These are phyloP conservation scores for Cyberlindnera maritima DNA, from an alignment of 805 yeast genomes.

Conservation along the genomic window DNA sequence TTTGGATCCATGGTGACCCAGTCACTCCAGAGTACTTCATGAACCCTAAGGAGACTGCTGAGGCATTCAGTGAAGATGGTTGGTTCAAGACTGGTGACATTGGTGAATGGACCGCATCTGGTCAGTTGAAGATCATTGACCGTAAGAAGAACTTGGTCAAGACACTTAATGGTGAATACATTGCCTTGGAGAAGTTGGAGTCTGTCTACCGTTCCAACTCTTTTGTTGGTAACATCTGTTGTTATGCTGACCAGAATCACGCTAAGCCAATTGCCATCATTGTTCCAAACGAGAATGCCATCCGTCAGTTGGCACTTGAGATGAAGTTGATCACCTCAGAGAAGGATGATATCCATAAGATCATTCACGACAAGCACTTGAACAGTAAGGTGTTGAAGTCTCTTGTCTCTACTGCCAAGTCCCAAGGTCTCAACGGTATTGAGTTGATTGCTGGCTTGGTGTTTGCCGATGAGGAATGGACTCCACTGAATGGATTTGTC, in stretches of 20 bases:
- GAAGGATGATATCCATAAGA: slow-evolving; percentile 46
- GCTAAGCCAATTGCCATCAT: slow-evolving; percentile 92
- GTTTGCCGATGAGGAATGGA: slow-evolving; percentile 90
- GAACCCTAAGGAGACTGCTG: slow-evolving; percentile 77
- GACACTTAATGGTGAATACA: slow-evolving; percentile 95
- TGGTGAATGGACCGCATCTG: slow-evolving; percentile 85
- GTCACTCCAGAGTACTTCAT: slow-evolving; percentile 77
- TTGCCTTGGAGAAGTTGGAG: slow-evolving; percentile 94
- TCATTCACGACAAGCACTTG: slow-evolving; percentile 56
- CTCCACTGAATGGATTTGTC: slow-evolving; percentile 91
- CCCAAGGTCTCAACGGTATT: slow-evolving; percentile 80
- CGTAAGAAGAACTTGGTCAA: slow-evolving; percentile 95
- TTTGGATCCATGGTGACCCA: slow-evolving; percentile 72
- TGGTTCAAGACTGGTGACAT: slow-evolving; percentile 98
- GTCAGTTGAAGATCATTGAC: slow-evolving; percentile 82
- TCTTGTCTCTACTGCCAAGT: slow-evolving; percentile 70
- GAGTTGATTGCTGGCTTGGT: slow-evolving; percentile 81
- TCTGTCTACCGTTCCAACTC: slow-evolving; percentile 83
- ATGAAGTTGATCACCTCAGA: slow-evolving; percentile 45
- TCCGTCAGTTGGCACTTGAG: slow-evolving; percentile 59
- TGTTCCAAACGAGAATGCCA: slow-evolving; percentile 69
- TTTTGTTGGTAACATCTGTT: slow-evolving; percentile 78
- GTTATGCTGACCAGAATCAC: slow-evolving; percentile 84
- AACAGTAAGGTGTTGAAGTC: slow-evolving; percentile 51
- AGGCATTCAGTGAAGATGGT: slow-evolving; percentile 68